Evolutionary conservation across 805 yeast genomes (phyloP), one percentile per base, ranked within the genome.

Genomic region (Myxozyma sirexii): DNA sequence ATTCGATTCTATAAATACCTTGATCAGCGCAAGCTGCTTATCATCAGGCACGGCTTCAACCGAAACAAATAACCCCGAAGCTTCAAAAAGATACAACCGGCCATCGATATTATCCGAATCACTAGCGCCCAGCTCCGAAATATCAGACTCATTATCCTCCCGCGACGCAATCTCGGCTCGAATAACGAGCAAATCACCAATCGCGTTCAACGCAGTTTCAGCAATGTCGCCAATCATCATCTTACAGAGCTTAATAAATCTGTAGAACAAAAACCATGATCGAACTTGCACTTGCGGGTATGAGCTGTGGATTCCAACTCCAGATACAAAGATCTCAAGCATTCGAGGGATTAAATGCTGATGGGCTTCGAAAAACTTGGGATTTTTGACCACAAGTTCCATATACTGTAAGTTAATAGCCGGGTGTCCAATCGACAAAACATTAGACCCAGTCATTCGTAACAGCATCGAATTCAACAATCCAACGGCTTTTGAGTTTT

Each of bases 261-360:
- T 82, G 69, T 86, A 86, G 68, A 93, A 90, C 64, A 92, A 77
- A 72, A 90, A 93, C 97, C 98, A 94, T 43, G 96, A 81, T 72
- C 97, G 84, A 57, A 84, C 79, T 68, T 91, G 84, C 3, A 92
- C 97, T 62, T 84, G 87, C 59, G 82, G 87, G 65, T 81, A 79
- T 4, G 80, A 77, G 74, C 87, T 90, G 72, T 90, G 91, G 62
- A 93, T 82, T 15, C 97, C 98, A 67, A 86, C 80, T 37, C 84
- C 85, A 17, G 94, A 84, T 46, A 90, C 83, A 71, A 94, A 93
- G 23, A 88, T 81, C 67, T 88, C 88, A 59, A 93, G 77, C 19
- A 90, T 83, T 60, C 85, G 81, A 61, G 81, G 72, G 10, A 88
- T 77, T 42, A 88, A 76, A 29, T 71, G 60, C 71, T 75, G 68